A percentile compares a stretch with the other conserved stretches of the same genome.
Evolutionary conservation across 2,329 filamentous ascomycete species (phyloP).

Genomic region (Fusarium miscanthi): DNA sequence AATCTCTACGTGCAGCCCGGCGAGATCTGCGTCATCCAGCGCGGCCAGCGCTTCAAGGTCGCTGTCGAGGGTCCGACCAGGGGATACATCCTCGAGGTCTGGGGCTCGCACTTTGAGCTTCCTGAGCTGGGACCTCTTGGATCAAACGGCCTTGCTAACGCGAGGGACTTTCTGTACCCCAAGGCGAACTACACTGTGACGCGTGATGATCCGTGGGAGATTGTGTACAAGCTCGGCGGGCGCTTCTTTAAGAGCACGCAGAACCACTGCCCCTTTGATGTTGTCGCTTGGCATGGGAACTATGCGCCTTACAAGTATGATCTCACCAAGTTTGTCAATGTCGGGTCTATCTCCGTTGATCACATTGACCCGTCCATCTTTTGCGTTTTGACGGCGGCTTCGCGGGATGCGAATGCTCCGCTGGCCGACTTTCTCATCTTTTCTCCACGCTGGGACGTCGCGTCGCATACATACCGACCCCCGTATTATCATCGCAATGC

Average conservation of each 20-base stretch:
- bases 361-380: constrained; percentile 76
- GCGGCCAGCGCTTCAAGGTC: constrained; percentile 64
- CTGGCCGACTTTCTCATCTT: constrained; percentile 75
- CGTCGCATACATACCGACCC: constrained; percentile 70
- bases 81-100: constrained; percentile 76
- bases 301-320: constrained; percentile 71
- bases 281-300: constrained; percentile 78
- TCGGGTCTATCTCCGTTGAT: constrained; percentile 59
- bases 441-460: constrained; percentile 73
- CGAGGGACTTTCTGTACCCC: constrained; percentile 72
- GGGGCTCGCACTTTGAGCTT: constrained; percentile 71
- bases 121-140: constrained; percentile 75
- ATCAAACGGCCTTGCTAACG: constrained; percentile 73
- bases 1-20: constrained; percentile 72
- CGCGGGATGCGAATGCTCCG: constrained; percentile 63
- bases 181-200: constrained; percentile 67
- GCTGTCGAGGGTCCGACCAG: constrained; percentile 64
- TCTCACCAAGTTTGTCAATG: constrained; percentile 66
- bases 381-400: constrained; percentile 71
- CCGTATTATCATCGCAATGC: constrained; percentile 74
- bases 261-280: constrained; percentile 75
- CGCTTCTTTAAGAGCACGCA: constrained; percentile 70
- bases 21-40: constrained; percentile 74
- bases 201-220: constrained; percentile 64
- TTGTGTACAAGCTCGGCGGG: constrained; percentile 72